Evolutionary conservation across 1,284 basidiomycete species (phyloP).

Genomic region (Cutaneotrichosporon arboriforme): DNA sequence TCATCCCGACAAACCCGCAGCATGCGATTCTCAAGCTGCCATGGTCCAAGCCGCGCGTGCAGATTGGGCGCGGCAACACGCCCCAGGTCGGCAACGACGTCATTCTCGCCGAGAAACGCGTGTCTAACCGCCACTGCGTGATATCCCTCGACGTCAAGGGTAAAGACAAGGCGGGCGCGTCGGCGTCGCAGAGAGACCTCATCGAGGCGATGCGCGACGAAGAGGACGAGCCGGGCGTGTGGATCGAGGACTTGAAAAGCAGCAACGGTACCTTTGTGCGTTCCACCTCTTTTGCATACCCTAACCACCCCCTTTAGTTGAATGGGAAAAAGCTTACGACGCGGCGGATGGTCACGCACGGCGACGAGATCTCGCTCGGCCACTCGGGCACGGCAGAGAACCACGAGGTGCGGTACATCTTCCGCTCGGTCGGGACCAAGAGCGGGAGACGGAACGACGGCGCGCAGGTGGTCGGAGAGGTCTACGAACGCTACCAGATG

Average conservation of each 20-base stretch:
- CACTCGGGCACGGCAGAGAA: conserved; percentile 50
- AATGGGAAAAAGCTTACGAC: conserved; percentile 61
- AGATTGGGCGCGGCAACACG: conserved; percentile 40
- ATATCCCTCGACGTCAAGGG: conserved; percentile 37
- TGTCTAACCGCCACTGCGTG: conserved; percentile 43
- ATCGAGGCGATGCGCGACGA: conserved; percentile 32
- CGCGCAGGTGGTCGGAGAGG: conserved; percentile 48
- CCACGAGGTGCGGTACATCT: conserved; percentile 52
- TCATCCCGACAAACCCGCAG: conserved; percentile 40
- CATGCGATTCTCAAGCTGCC: conserved; percentile 44
- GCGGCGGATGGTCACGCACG: conserved; percentile 60
- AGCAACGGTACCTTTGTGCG: conserved; percentile 82
- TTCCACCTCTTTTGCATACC: conserved; percentile 14
- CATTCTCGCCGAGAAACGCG: conserved; percentile 37
- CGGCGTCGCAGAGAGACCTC: conserved; percentile 7
- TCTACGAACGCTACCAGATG: conserved; percentile 44
- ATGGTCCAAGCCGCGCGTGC: conserved; percentile 36
- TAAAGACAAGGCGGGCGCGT: conserved; percentile 19
- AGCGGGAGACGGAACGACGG: conserved; percentile 35
- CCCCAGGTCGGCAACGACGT: conserved; percentile 34
- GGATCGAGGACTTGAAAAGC: conserved; percentile 61
- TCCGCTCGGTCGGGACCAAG: conserved; percentile 39
- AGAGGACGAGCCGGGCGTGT: conserved; percentile 54
- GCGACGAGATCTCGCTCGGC: conserved; percentile 77
- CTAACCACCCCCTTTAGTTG: conserved; percentile 57